Base-by-base conservation (phyloP, 352 stramenopile species). In the Halophytophthora batemanensis region DNA sequence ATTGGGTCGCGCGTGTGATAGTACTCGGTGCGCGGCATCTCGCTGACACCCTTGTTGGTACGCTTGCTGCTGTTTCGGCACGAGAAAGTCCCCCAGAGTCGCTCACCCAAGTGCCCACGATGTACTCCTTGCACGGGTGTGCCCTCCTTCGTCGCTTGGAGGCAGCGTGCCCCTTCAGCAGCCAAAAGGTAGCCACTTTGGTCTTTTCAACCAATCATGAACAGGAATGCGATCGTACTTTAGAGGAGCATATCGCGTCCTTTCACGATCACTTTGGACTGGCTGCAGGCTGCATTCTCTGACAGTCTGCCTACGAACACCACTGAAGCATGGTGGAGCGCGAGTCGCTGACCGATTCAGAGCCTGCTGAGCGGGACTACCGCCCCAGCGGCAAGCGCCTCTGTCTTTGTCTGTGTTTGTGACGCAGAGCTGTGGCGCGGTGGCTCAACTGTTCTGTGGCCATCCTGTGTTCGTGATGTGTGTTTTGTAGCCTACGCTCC, bases 1-100 rank as follows among this genome's bases (percentile, higher is more conserved):
- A 91, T 87, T 10, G 81, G 76, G 50, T 87, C 77, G 54, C 71
- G 71, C 39, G 81, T 80, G 71, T 89, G 78, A 55, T 88, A 91
- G 62, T 74, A 80, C 29, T 74, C 59, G 38, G 73, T 86, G 44
- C 62, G 43, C 39, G 53, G 48, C 66, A 73, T 82, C 25, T 31
- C 25, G 8, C 8, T 8, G 8, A 31, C 25, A 31, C 25, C 4
- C 25, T 4, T 31, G 19, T 10, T 43, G 39, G 10, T 41, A 18
- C 17, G 18, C n/a, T n/a, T 18, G 18, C 22, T 18, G 37, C 40
- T 17, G 13, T 7, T 8, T 31, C 25, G 25, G 25, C 25, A 31
- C 25, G 25, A 31, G 8, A 8, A 8, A 31, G 25, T 8, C 4
- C 25, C 25, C 25, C 25, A 8, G 4, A 31, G 25, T 10, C 8